Base-by-base conservation (phyloP, 768 basidiomycete genomes). In the Rhizopogon salebrosus region DNA sequence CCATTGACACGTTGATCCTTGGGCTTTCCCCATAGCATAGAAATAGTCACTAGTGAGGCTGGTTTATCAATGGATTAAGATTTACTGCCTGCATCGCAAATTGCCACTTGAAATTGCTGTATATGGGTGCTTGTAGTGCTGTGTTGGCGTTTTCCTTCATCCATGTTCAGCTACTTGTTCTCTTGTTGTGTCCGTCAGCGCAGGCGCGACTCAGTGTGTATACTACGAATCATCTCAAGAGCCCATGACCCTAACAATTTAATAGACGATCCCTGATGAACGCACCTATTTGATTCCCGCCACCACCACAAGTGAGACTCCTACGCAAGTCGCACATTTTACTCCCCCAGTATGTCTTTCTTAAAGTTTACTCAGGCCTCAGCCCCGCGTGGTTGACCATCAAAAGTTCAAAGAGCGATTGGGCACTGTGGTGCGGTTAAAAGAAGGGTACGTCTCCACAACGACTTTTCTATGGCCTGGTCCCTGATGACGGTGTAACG, bases 381-480 rank as follows among this genome's bases (percentile, higher is more conserved):
- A 67, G 49, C 67, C 59, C 46, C 68, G 64, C 3, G 54, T 70
- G n/a, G 53, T 79, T 31, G 77, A 82, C 63, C 75, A 80, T 36
- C 75, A 77, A 48, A 73, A 69, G 37, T 60, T 80, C 57, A 79
- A 77, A 60, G 79, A 79, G 35, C 67, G 79, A 22, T 66, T 84
- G 46, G 71, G 74, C 3, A 67, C 73, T 8, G 84, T 86, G 29
- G 82, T 86, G 24, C 79, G 81, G 4, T 66, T 78, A 2, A 83
- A 81, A 61, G 80, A 84, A 67, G 77, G 80, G 84, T 84, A 54
- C 54, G 77, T 39, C 37, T 35, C 38, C 20, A 35, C 29, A 27
- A 49, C n/a, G 42, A 34, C 42, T 20, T 14, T 31, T 31, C n/a
- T n/a, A n/a, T 39, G 26, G 24, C 49, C 6, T 27, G n/a, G 52